Conservation (phyloP, 768 basidiomycete genomes). For the Boletus tylopilopsis region DNA sequence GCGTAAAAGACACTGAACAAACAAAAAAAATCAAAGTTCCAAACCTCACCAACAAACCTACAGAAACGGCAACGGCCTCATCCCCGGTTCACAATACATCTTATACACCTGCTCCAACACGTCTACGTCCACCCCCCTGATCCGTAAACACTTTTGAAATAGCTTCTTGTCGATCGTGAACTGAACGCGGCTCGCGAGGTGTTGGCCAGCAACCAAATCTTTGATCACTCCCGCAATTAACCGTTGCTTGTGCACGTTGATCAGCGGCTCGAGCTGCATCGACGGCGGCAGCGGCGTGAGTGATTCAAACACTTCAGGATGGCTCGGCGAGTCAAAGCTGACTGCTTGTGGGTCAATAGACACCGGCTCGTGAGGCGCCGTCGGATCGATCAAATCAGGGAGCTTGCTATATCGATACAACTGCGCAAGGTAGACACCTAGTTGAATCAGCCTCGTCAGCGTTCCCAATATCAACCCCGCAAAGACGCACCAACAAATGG, state of each 20-base stretch:
- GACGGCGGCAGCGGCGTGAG: slow-evolving; percentile 67
- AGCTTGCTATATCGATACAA: slow-evolving; percentile 60
- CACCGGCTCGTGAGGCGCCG: slow-evolving; percentile 66
- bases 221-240: slow-evolving; percentile 79
- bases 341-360: slow-evolving; percentile 58
- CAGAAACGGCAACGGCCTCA: slow-evolving; percentile 19
- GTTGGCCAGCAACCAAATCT: slow-evolving; percentile 76
- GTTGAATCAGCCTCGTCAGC: slow-evolving; percentile 9
- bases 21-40: neutral
- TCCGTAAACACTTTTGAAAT: slow-evolving; percentile 68
- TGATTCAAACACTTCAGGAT: slow-evolving; percentile 75
- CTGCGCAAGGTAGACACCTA: slow-evolving; percentile 76
- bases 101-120: slow-evolving; percentile 47
- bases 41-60: neutral
- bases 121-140: slow-evolving; percentile 60
- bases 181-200: slow-evolving; percentile 70
- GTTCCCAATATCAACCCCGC: neutral
- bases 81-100: slow-evolving; percentile 32
- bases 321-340: slow-evolving; percentile 64
- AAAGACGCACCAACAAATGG: slow-evolving; percentile 70
- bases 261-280: slow-evolving; percentile 81
- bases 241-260: slow-evolving; percentile 88
- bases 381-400: slow-evolving; percentile 81
- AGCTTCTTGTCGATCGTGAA: slow-evolving; percentile 70
- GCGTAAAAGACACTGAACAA: too few species aligned